A percentile compares a stretch with the other conserved stretches of the same genome.
phyloP scores from a whole-genome alignment of 2,329 filamentous ascomycete genomes.

The Colletotrichum caudatum region DNA sequence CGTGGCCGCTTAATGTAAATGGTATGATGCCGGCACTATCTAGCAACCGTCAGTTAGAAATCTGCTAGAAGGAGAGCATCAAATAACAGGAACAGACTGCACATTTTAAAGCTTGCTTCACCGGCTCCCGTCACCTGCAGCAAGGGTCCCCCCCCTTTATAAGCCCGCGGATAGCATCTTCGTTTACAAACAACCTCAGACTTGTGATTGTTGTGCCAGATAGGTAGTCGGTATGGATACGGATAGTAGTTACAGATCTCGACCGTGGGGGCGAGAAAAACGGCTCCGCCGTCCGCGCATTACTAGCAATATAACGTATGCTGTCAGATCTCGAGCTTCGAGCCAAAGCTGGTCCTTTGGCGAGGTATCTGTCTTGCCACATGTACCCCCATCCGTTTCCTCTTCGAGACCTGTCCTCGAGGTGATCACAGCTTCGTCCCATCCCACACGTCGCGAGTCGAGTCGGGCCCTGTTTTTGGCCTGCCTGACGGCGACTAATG shows the following conservation, averaged over 20 bases:
- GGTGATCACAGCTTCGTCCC: slow-evolving; percentile 1
- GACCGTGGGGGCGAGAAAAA: background rate
- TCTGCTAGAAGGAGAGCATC: slow-evolving; percentile 1
- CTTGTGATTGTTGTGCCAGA: slow-evolving; percentile 15
- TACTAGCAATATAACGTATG: background rate
- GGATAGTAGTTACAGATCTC: background rate
- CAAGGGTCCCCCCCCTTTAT: too few species aligned
- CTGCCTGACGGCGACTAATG: slow-evolving; percentile 2
- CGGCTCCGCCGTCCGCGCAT: background rate
- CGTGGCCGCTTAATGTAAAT: background rate
- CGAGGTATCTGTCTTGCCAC: background rate
- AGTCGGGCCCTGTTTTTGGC: slow-evolving; percentile 1
- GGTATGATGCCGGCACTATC: background rate
- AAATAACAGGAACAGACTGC: background rate
- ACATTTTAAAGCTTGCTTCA: background rate
- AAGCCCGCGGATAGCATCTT: background rate
- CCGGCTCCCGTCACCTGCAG: background rate
- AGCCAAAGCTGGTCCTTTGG: background rate
- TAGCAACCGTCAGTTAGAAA: background rate
- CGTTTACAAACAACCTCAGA: slow-evolving; percentile 10
- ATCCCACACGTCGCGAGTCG: slow-evolving; percentile 11
- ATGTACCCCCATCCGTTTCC: slow-evolving; percentile 1
- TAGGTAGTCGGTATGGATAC: too few species aligned
- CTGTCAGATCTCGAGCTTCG: background rate
- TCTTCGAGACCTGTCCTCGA: background rate